Evolutionary conservation across 352 stramenopile species (phyloP).

Genomic region (Globisporangium carolinianum): DNA sequence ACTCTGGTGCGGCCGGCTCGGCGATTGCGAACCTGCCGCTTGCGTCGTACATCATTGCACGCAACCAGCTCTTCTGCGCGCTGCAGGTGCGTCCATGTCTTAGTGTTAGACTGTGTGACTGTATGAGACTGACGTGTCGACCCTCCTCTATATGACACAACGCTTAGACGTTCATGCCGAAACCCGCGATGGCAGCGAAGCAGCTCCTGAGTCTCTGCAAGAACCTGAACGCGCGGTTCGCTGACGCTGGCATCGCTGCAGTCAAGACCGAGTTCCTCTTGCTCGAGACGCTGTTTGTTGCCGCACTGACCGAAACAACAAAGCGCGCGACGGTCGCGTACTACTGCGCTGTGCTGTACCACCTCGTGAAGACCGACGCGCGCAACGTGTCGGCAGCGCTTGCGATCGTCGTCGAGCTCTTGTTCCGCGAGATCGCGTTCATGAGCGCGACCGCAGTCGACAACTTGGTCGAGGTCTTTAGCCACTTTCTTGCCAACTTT

Average conservation of each 20-base stretch:
- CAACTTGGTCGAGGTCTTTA: constrained; percentile 75
- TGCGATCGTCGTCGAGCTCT: constrained; percentile 74
- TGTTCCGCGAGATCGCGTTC: constrained; percentile 75
- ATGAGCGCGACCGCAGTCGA: constrained; percentile 57
- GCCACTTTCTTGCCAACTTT: constrained; percentile 84
- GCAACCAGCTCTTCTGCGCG: constrained; percentile 39
- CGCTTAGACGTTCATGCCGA: constrained; percentile 48
- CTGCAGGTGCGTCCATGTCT: constrained; percentile 28
- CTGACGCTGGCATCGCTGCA: constrained; percentile 25
- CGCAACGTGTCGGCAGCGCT: constrained; percentile 57
- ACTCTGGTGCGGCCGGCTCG: constrained; percentile 56
- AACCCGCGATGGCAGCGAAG: constrained; percentile 66
- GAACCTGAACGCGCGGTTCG: constrained; percentile 57
- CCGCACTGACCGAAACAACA: constrained; percentile 36
- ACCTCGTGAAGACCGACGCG: constrained; percentile 73
- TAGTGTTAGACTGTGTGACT: neutral
- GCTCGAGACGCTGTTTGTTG: constrained; percentile 64
- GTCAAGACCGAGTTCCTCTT: constrained; percentile 79
- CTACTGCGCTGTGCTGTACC: constrained; percentile 64
- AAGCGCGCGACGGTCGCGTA: constrained; percentile 39
- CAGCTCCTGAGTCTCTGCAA: constrained; percentile 49
- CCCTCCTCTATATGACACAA: neutral
- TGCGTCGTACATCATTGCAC: constrained; percentile 58
- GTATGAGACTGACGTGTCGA: too few relatives aligned
- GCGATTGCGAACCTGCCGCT: constrained; percentile 61